Percentiles rank a stretch among this genome's conserved stretches.
Evolutionary conservation across 2,329 filamentous ascomycete species (phyloP).

Genomic region (Pseudogymnoascus sp.): DNA sequence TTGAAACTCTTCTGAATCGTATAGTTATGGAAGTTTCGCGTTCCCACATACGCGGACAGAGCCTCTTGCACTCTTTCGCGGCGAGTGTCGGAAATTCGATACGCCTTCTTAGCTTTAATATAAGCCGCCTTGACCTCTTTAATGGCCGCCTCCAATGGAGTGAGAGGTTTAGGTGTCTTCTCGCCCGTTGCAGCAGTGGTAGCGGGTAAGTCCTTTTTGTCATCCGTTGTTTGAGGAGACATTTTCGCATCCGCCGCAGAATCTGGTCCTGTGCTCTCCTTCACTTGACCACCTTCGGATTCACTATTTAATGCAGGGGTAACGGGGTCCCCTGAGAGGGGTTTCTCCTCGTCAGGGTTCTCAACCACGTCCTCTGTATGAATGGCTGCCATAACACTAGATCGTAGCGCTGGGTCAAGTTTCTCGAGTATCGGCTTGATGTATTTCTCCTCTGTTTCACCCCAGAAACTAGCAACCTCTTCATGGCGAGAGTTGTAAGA

Average conservation of each 20-base stretch:
- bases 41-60: constrained; percentile 71
- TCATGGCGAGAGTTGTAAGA: constrained; percentile 61
- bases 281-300: constrained; percentile 2
- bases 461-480: constrained; percentile 78
- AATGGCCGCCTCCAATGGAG: constrained; percentile 56
- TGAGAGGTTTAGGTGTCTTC: constrained; percentile 25
- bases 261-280: not conserved
- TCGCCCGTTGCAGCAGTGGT: not conserved
- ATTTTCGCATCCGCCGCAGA: not conserved
- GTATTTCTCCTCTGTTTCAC: constrained; percentile 69
- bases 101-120: constrained; percentile 72
- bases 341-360: constrained; percentile 20
- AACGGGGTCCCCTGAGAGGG: constrained; percentile 17
- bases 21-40: constrained; percentile 94
- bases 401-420: constrained; percentile 57
- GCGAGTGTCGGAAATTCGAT: constrained; percentile 69
- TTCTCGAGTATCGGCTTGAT: constrained; percentile 63
- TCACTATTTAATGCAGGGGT: constrained; percentile 13
- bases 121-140: constrained; percentile 76
- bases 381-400: constrained; percentile 55
- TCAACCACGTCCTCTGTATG: constrained; percentile 35
- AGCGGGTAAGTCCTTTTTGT: not conserved
- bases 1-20: constrained; percentile 78
- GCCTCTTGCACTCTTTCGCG: constrained; percentile 68
- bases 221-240: not conserved